Evolutionary conservation across 306 rosid genomes (phyloP).

Genomic region (Macrotyloma uniflorum): DNA sequence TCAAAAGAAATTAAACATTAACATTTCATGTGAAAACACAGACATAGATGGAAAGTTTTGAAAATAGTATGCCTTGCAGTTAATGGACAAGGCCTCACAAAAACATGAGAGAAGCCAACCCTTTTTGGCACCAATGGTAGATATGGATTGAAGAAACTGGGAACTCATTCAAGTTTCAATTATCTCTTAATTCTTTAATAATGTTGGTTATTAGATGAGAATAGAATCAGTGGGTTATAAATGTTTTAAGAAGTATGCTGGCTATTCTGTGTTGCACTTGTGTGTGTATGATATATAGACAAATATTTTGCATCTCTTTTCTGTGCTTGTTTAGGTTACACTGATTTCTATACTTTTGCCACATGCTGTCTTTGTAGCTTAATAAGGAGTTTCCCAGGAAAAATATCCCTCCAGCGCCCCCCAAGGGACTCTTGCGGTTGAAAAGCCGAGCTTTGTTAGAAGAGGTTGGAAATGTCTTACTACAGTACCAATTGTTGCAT

Average conservation of each 20-base stretch:
- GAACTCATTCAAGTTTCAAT: not conserved
- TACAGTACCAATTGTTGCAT: slow-evolving; percentile 24
- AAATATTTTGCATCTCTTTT: slow-evolving; percentile 1
- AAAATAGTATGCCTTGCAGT: slow-evolving; percentile 11
- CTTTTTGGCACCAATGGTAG: slow-evolving; percentile 17
- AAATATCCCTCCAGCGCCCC: slow-evolving; percentile 82
- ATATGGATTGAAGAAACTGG: slow-evolving; percentile 12
- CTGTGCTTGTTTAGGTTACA: slow-evolving; percentile 30
- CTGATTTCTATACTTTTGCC: slow-evolving; percentile 37
- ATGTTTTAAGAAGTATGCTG: not conserved
- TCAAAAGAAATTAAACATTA: not conserved
- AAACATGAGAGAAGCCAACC: slow-evolving; percentile 4
- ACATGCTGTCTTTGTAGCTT: slow-evolving; percentile 56
- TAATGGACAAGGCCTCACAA: slow-evolving; percentile 1
- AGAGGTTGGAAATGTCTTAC: slow-evolving; percentile 68
- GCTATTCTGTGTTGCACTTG: not conserved
- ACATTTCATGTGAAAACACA: slow-evolving; percentile 11
- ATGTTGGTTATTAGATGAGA: not conserved
- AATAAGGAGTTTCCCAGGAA: slow-evolving; percentile 83
- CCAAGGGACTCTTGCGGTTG: slow-evolving; percentile 90
- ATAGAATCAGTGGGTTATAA: slow-evolving; percentile 13
- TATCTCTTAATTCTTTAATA: not conserved
- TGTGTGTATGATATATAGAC: slow-evolving; percentile 20
- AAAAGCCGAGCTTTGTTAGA: slow-evolving; percentile 87
- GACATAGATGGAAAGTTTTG: not conserved